Evolutionary conservation across 1,139 yeast species (phyloP).

Genomic region (Wickerhamomyces sp.): DNA sequence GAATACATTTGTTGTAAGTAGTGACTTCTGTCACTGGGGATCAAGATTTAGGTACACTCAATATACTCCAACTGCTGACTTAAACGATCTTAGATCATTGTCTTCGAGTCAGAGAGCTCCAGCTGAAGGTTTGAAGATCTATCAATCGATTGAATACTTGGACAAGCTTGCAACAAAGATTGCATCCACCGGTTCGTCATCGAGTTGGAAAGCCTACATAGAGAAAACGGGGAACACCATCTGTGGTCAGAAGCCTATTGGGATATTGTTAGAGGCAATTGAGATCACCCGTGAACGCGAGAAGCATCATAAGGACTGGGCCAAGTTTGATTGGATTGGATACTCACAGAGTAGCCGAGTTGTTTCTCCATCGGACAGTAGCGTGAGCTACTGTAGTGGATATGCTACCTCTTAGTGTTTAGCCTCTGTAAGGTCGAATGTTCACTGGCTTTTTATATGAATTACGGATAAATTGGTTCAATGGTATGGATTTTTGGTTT

Average conservation of each 20-base stretch:
- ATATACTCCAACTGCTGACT: conserved; percentile 37
- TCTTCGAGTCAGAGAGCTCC: conserved; percentile 20
- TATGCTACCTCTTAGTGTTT: conserved; percentile 35
- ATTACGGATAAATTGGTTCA: too few relatives aligned
- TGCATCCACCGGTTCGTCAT: conserved; percentile 44
- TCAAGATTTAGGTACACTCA: conserved; percentile 65
- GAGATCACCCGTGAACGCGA: conserved; percentile 28
- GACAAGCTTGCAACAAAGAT: conserved; percentile 69
- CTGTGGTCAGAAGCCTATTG: conserved; percentile 87
- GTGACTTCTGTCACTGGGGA: conserved; percentile 99
- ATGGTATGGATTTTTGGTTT: too few relatives aligned
- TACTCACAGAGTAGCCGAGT: conserved; percentile 76
- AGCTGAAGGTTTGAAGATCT: conserved; percentile 40
- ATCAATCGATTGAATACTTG: conserved; percentile 65
- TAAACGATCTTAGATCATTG: conserved; percentile 19
- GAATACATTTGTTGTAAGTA: conserved; percentile 73
- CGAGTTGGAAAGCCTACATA: conserved; percentile 62
- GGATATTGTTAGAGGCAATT: conserved; percentile 52
- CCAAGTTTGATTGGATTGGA: conserved; percentile 64
- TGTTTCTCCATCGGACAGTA: conserved; percentile 48
- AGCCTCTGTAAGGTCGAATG: not conserved
- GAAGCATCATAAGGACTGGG: conserved; percentile 19
- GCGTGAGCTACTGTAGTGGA: conserved; percentile 91
- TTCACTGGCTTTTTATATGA: not conserved
- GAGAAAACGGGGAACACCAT: conserved; percentile 76